phyloP scores from a whole-genome alignment of 2,329 filamentous ascomycete genomes.

The Epichloe uncinata region DNA sequence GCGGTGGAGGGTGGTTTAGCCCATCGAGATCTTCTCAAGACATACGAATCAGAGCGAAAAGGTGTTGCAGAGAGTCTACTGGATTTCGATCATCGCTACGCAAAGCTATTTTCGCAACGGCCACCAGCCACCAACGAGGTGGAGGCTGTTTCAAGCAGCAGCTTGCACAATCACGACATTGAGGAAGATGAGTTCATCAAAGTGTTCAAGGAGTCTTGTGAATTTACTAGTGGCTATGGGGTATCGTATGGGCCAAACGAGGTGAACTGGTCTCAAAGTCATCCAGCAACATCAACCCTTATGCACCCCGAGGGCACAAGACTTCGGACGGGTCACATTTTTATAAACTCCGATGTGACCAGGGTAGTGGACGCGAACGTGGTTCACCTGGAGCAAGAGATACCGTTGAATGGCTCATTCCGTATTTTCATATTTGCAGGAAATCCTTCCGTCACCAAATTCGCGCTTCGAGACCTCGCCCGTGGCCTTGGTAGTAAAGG shows the following conservation, averaged over 20 bases:
- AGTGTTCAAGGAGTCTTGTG: constrained; percentile 82
- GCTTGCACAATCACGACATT: constrained; percentile 14
- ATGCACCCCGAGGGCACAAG: constrained; percentile 54
- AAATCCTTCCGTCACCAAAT: constrained; percentile 40
- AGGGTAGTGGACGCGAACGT: constrained; percentile 80
- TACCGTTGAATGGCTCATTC: constrained; percentile 80
- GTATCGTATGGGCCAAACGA: constrained; percentile 72
- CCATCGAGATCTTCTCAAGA: constrained; percentile 58
- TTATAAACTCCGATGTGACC: constrained; percentile 70
- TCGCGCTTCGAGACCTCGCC: constrained; percentile 58
- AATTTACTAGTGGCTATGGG: constrained; percentile 86
- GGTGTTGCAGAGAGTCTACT: constrained; percentile 73
- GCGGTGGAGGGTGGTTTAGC: constrained; percentile 77
- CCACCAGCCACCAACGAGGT: constrained; percentile 62
- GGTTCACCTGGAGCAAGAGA: constrained; percentile 79
- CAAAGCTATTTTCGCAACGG: constrained; percentile 74
- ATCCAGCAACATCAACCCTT: constrained; percentile 56
- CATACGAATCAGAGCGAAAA: constrained; percentile 79
- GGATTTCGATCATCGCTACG: constrained; percentile 78
- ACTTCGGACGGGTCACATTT: constrained; percentile 59
- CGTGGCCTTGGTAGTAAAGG: constrained; percentile 46
- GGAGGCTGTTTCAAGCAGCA: constrained; percentile 42
- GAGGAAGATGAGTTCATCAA: constrained; percentile 65
- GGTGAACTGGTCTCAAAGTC: constrained; percentile 68
- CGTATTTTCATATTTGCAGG: constrained; percentile 81